Evolutionary conservation across 495 filamentous ascomycete genomes (phyloP), one percentile per base, ranked within the genome.

Genomic region (Pyrenula massariospora): DNA sequence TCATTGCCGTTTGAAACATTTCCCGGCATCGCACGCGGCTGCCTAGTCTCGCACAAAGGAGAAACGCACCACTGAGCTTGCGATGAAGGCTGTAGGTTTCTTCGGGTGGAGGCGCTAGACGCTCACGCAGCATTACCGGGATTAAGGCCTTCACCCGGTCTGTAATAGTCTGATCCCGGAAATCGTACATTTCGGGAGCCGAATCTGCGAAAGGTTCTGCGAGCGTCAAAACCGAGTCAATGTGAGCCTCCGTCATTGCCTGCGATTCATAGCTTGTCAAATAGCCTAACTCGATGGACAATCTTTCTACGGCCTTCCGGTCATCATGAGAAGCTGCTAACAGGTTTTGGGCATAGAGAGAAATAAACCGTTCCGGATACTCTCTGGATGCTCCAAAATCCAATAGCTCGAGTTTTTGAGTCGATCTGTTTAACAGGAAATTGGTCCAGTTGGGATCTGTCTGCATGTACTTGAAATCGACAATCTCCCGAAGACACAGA

Each of bases 361-460:
- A 62, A 56, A 96, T 85, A 70, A 97, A 98, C 8, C 79, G 67
- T 48, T 76, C 70, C 0, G 92, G 91, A 67, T 83, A 98, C 51
- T 89, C 94, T 60, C 93, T 76, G 12, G 87, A 88, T 24, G 93
- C 93, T 58, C 93, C 93, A 65, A 98, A 98, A 68, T 98, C 93
- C 52, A 98, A 84, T 11, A 98, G 83, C 69, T 97, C 91, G 3
- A 98, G 82, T 62, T 82, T 86, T 54, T 83, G 71, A 1, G 81
- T 84, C 8, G 71, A 54, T 0, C 79, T 69, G 66, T 98, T 95
- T 75, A 88, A 97, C 24, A 97, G 74, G 74, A 98, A 98, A 66
- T 98, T 98, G n/a, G 94, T 97, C 93, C 94, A 98, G 75, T 98
- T 98, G 20, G 93, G 93, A 70, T 98, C 93, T 23, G 93, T 97